Base-by-base conservation (phyloP, 176 grass and related monocot genomes). In the Echinochloa phyllopogon region DNA sequence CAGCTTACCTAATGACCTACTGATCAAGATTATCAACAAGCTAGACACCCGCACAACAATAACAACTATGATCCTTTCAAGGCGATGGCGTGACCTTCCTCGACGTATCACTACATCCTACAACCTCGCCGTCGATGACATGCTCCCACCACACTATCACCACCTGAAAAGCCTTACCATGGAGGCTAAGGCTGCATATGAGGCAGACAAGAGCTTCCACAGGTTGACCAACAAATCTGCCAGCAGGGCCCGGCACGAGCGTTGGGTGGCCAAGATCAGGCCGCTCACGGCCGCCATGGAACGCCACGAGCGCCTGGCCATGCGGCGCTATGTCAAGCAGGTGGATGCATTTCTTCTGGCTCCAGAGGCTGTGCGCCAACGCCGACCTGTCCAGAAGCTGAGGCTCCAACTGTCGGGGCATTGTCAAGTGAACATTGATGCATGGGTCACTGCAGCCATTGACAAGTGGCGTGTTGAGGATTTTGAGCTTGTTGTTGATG, bases 21-120 rank as follows among this genome's bases (percentile, higher is more conserved):
- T 76, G 16, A 53, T 55, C 82, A 25, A 43, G 59, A 75, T 76
- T 21, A 3, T 65, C 20, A 45, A 52, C 33, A 76, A 84, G 72
- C 72, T 84, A 4, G 82, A 55, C 10, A 7, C 33, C 3, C 9
- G 14, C 45, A 29, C 71, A 75, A 42, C 82, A 53, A 43, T 67
- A 43, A 65, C 60, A 39, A 76, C 60, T 33, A 55, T 10, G 25
- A 21, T 55, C 70, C 82, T 84, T 43, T 67, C 72, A 0, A 76
- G 71, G 53, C 43, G 13, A 49, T 78, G 65, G 84, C 75, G 15
- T 5, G 11, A 38, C 61, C 84, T 79, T 79, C 84, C 84, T 71
- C 20, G 75, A 9, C 29, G 14, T 14, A 3, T 4, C 0, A 14
- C 58, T 55, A 62, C 65, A 25, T 71, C 18, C 37, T 77, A 79